Conservation (phyloP, 2,329 filamentous ascomycete species). For the Fusarium drepaniforme region DNA sequence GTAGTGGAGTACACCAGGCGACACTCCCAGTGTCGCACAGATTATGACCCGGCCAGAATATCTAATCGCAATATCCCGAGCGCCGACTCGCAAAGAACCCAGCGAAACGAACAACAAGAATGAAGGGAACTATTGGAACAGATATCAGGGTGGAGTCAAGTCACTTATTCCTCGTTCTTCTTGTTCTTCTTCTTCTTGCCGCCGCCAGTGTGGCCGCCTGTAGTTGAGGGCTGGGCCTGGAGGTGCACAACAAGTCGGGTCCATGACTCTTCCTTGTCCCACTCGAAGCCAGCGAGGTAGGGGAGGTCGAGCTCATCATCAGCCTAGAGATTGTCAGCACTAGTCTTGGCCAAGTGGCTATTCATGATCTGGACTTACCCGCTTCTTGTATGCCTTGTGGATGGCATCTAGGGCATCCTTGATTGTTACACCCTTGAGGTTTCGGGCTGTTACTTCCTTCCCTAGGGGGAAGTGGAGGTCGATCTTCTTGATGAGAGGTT, state of each 20-base stretch:
- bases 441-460: constrained; percentile 88
- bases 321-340: constrained; percentile 63
- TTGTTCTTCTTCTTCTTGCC: constrained; percentile 82
- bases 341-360: neutral
- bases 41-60: constrained; percentile 51
- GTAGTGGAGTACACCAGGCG: constrained; percentile 45
- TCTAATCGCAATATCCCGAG: constrained; percentile 59
- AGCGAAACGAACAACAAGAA: constrained; percentile 54
- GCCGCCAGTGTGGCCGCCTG: constrained; percentile 61
- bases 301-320: constrained; percentile 92
- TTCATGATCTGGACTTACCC: constrained; percentile 67
- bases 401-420: constrained; percentile 97
- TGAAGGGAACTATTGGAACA: constrained; percentile 56
- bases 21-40: constrained; percentile 43
- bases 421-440: constrained; percentile 94
- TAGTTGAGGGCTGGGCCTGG: constrained; percentile 72
- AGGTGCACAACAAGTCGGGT: constrained; percentile 89
- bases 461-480: constrained; percentile 92
- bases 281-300: constrained; percentile 94
- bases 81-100: constrained; percentile 56
- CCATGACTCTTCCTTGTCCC: constrained; percentile 94
- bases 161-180: constrained; percentile 61
- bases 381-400: constrained; percentile 96
- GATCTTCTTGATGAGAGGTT: constrained; percentile 91
- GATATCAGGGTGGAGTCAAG: constrained; percentile 46